Evolutionary conservation across 1,284 basidiomycete species (phyloP).

Genomic region (Acaromyces ingoldii): DNA sequence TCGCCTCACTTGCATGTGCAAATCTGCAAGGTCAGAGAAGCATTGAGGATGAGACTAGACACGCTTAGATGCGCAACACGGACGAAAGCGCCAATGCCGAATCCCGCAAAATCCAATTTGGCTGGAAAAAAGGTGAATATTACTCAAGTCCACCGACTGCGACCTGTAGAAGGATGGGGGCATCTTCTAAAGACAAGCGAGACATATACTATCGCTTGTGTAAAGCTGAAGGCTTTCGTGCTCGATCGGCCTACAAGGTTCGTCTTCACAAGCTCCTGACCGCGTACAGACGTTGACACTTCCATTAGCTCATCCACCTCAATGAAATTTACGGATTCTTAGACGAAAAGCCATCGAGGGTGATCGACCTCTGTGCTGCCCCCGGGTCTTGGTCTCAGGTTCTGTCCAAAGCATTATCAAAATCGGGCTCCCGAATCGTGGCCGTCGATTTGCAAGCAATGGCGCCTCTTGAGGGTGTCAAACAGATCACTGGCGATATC

Average conservation of each 20-base stretch:
- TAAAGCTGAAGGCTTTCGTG: constrained; percentile 56
- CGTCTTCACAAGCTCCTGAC: not conserved
- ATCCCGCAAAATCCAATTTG: too few relatives aligned
- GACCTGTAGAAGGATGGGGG: too few relatives aligned
- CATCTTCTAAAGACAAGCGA: constrained; percentile 54
- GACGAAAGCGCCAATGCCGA: too few relatives aligned
- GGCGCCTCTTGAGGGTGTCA: constrained; percentile 58
- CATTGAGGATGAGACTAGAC: too few relatives aligned
- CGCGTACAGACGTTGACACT: not conserved
- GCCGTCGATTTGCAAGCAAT: constrained; percentile 60
- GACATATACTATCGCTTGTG: constrained; percentile 58
- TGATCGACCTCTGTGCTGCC: constrained; percentile 60
- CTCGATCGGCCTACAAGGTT: constrained; percentile 59
- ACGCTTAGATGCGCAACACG: too few relatives aligned
- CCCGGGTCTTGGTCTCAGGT: constrained; percentile 56
- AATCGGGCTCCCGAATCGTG: constrained; percentile 52
- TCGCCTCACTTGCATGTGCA: too few relatives aligned
- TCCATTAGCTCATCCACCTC: constrained; percentile 46
- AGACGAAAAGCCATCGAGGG: constrained; percentile 32
- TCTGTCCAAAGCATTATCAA: constrained; percentile 46
- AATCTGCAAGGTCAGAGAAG: too few relatives aligned
- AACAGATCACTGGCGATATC: constrained; percentile 59
- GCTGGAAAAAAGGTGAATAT: too few relatives aligned
- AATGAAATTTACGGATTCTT: constrained; percentile 59
- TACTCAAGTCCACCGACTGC: too few relatives aligned